Conservation (phyloP, 495 filamentous ascomycete species). For the Penicillium cataractarum region DNA sequence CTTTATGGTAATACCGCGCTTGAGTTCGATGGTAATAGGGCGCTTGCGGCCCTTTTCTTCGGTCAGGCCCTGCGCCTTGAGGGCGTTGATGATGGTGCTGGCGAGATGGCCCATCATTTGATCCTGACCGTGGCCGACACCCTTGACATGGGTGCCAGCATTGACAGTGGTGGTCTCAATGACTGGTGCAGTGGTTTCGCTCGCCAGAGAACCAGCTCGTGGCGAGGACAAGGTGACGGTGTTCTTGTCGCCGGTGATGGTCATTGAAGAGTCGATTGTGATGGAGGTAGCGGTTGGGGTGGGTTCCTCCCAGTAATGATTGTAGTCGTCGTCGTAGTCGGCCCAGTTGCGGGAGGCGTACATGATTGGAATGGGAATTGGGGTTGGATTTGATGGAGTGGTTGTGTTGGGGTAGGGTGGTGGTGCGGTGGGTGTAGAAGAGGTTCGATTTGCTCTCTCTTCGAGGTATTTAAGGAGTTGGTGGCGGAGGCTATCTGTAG, state of each 20-base stretch:
- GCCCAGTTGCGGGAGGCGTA: background rate
- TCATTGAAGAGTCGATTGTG: slow-evolving; percentile 42
- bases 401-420: slow-evolving; percentile 22
- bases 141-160: background rate
- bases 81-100: background rate
- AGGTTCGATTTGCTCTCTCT: slow-evolving; percentile 16
- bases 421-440: slow-evolving; percentile 3
- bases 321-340: slow-evolving; percentile 2
- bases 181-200: background rate
- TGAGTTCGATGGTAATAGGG: background rate
- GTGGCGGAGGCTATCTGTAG: slow-evolving; percentile 30
- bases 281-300: slow-evolving; percentile 28
- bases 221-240: slow-evolving; percentile 32
- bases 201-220: slow-evolving; percentile 1
- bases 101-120: background rate
- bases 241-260: slow-evolving; percentile 39
- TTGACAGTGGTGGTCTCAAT: background rate
- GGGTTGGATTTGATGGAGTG: background rate
- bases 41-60: background rate
- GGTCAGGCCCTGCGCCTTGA: background rate
- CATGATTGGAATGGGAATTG: background rate
- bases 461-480: slow-evolving; percentile 30
- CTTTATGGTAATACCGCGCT: background rate
- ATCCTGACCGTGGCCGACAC: background rate
- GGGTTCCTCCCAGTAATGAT: slow-evolving; percentile 18